phyloP scores from a whole-genome alignment of 371 early-diverging fungal genomes.

The Circinella minor region DNA sequence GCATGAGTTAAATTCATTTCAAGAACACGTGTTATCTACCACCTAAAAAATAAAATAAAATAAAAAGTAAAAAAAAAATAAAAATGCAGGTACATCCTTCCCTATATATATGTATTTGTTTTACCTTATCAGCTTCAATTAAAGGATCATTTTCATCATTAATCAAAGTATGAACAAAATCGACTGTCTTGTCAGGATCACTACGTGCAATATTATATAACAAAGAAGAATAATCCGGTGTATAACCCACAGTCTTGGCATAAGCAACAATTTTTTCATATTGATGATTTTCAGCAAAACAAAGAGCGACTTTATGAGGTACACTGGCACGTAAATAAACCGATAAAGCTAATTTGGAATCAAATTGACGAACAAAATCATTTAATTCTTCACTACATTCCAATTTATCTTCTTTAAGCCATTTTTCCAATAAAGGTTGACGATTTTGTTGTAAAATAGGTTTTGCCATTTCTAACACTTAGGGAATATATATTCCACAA shows the following conservation, averaged over 20 bases:
- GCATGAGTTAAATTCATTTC: conserved; percentile 97
- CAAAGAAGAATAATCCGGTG: conserved; percentile 90
- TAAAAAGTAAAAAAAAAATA: not conserved
- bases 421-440: conserved; percentile 94
- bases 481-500: too few relatives aligned
- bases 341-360: conserved; percentile 89
- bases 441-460: conserved; percentile 92
- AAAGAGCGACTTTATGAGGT: conserved; percentile 89
- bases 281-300: conserved; percentile 97
- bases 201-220: conserved; percentile 89
- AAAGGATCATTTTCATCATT: conserved; percentile 87
- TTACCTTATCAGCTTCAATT: conserved; percentile 78
- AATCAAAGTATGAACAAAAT: conserved; percentile 88
- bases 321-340: conserved; percentile 95
- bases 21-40: conserved; percentile 92
- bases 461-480: conserved; percentile 92
- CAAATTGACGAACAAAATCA: conserved; percentile 94
- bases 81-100: not conserved
- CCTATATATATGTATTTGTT: not conserved
- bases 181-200: conserved; percentile 92
- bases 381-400: conserved; percentile 98
- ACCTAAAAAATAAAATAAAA: conserved; percentile 54
- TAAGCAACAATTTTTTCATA: conserved; percentile 95
- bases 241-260: conserved; percentile 91
- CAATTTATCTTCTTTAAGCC: conserved; percentile 98